These are phyloP conservation scores for Trametes villosa DNA, from an alignment of 768 basidiomycete genomes.

Conservation along the genomic window DNA sequence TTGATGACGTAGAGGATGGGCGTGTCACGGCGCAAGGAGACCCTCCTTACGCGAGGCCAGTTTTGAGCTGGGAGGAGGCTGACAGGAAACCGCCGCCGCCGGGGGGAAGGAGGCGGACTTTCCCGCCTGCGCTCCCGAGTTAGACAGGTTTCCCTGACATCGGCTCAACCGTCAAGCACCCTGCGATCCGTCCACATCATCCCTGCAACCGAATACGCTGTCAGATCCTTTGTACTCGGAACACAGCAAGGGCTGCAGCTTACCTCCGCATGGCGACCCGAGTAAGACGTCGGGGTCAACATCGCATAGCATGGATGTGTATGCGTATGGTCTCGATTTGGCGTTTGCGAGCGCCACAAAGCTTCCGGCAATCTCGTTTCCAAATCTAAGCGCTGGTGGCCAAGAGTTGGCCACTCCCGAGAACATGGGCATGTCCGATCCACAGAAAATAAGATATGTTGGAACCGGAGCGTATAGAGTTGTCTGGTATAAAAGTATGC, in stretches of 20 bases:
- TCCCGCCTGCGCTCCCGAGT: neutral
- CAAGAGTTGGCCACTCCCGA: neutral
- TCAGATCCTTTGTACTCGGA: neutral
- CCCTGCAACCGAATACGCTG: neutral
- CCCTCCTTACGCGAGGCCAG: neutral
- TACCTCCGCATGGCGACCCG: neutral
- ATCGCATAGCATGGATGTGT: neutral
- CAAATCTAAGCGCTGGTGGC: neutral
- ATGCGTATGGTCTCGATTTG: neutral
- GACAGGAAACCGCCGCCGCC: too few species aligned
- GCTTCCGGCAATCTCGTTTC: constrained; percentile 1
- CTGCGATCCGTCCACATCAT: neutral
- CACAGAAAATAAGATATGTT: too few species aligned
- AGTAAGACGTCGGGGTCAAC: neutral
- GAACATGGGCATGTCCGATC: too few species aligned
- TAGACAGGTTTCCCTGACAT: neutral
- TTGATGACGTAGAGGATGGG: neutral
- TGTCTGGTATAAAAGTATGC: neutral
- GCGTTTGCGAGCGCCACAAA: constrained; percentile 9
- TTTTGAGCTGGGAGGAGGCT: neutral
- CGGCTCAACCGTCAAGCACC: neutral
- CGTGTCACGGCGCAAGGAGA: constrained; percentile 7
- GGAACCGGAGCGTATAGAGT: too few species aligned
- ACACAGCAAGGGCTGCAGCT: neutral
- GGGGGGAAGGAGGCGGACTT: neutral